Percentiles rank a stretch among this genome's conserved stretches.
These are phyloP conservation scores for Hymenoscyphus occultus DNA, from an alignment of 2,329 filamentous ascomycete genomes.

Conservation along the genomic window DNA sequence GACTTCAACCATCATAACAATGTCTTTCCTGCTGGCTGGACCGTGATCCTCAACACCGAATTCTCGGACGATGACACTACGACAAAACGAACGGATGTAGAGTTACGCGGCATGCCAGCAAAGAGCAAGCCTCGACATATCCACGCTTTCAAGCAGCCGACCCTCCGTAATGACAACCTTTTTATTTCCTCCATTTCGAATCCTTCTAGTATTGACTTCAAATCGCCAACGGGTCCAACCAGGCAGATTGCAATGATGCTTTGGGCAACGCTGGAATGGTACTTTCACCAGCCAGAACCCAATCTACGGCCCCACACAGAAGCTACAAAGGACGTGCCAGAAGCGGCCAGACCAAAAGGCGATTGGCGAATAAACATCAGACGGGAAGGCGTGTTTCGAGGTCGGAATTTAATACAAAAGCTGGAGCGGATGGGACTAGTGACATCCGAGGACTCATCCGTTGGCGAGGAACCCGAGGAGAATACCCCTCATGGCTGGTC, in stretches of 20 bases:
- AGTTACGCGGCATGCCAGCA: constrained; percentile 30
- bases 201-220: constrained; percentile 76
- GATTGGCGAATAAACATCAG: constrained; percentile 86
- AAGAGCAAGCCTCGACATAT: constrained; percentile 41
- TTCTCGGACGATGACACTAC: constrained; percentile 35
- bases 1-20: constrained; percentile 67
- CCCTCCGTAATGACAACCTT: constrained; percentile 73
- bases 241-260: constrained; percentile 95
- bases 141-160: constrained; percentile 71
- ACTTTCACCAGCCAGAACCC: constrained; percentile 86
- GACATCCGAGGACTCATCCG: constrained; percentile 69
- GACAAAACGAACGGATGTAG: constrained; percentile 28
- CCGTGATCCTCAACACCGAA: constrained; percentile 76
- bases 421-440: constrained; percentile 91
- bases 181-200: constrained; percentile 92
- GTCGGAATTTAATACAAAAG: constrained; percentile 78
- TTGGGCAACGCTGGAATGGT: constrained; percentile 94
- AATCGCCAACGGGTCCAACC: constrained; percentile 74
- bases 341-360: constrained; percentile 69
- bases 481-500: constrained; percentile 66
- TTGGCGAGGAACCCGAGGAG: constrained; percentile 63
- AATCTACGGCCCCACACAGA: constrained; percentile 59
- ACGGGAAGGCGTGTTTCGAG: constrained; percentile 82
- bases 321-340: constrained; percentile 62
- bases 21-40: constrained; percentile 84